Evolutionary conservation across 148 eudicot species (phyloP).

Genomic region (Rhododendron ferrugineum): DNA sequence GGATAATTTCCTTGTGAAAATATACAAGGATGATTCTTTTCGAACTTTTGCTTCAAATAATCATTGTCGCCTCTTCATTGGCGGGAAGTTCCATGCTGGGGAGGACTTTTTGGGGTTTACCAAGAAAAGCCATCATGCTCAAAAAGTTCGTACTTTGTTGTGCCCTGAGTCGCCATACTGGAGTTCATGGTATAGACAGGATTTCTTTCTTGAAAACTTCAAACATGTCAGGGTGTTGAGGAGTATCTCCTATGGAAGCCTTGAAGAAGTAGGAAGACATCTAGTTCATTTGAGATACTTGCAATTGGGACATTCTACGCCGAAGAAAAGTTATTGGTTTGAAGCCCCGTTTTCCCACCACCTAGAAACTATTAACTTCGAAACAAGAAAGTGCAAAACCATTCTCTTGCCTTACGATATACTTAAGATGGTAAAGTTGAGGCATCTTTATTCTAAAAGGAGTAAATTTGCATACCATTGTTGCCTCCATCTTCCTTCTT

Average conservation of each 20-base stretch:
- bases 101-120: no score
- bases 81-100: neutral
- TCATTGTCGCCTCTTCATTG: neutral
- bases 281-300: no score
- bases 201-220: neutral
- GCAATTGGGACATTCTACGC: no score
- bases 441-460: neutral
- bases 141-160: neutral
- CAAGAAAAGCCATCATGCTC: neutral
- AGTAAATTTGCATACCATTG: no score
- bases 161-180: rapidly evolving
- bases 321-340: no score
- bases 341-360: no score
- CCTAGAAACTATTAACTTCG: no score
- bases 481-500: no score
- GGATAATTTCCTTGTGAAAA: conserved; percentile 26
- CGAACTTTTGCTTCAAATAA: neutral
- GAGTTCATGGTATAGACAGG: no score
- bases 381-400: rapidly evolving
- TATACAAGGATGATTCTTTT: neutral
- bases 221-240: neutral
- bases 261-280: no score
- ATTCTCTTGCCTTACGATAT: neutral
- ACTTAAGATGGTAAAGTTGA: neutral
- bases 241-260: no score